These are phyloP conservation scores for Talaromyces sp. DNA, from an alignment of 2,329 filamentous ascomycete species.

Conservation along the genomic window DNA sequence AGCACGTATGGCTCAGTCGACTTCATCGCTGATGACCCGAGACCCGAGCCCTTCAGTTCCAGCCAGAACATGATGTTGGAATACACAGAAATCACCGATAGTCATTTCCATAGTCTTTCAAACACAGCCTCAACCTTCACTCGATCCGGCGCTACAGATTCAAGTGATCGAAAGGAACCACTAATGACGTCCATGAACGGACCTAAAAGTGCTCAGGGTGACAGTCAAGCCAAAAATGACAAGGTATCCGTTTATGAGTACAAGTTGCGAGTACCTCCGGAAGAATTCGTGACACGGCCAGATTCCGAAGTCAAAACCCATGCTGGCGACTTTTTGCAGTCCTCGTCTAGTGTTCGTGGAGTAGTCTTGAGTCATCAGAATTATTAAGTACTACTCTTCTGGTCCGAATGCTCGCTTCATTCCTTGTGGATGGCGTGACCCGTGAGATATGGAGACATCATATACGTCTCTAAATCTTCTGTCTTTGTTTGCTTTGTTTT, in stretches of 20 bases:
- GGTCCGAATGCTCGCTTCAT: too few relatives aligned
- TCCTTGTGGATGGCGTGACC: not conserved
- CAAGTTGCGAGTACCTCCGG: not conserved
- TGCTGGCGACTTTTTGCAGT: not conserved
- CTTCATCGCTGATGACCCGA: not conserved
- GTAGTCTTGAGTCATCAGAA: not conserved
- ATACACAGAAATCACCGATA: conserved; percentile 4
- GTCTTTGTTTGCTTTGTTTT: not conserved
- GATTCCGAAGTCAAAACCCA: not conserved
- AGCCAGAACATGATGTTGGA: not conserved
- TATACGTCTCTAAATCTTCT: not conserved
- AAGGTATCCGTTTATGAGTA: not conserved
- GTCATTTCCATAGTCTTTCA: not conserved
- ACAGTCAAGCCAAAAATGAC: not conserved
- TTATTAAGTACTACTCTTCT: not conserved
- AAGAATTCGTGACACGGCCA: not conserved
- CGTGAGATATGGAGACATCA: not conserved
- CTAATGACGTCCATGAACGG: conserved; percentile 5
- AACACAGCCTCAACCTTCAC: not conserved
- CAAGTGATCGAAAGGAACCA: conserved; percentile 1
- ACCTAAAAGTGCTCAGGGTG: not conserved
- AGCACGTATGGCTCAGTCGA: not conserved
- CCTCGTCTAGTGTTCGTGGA: not conserved
- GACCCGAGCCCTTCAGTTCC: not conserved
- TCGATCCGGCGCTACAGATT: not conserved